These are phyloP conservation scores for Medakamo hakoo DNA, from an alignment of 139 green algal genomes.

Conservation along the genomic window DNA sequence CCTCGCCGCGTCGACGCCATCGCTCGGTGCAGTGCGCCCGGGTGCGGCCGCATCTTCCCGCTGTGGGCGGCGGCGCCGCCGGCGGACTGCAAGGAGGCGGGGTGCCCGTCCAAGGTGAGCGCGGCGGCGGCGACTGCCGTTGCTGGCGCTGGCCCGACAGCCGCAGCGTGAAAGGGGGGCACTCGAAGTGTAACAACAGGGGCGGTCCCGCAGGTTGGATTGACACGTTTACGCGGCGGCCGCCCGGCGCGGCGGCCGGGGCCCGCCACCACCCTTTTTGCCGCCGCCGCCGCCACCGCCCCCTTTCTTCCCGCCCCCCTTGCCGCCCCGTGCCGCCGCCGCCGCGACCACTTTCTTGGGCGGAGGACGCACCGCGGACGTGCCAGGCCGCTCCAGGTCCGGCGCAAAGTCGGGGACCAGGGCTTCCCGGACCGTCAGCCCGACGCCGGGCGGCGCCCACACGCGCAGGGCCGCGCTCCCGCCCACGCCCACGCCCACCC, in stretches of 20 bases:
- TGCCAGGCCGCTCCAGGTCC: conserved; percentile 64
- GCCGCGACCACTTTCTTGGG: too few relatives aligned
- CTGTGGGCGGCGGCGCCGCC: too few relatives aligned
- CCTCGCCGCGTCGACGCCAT: not conserved
- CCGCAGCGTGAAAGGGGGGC: too few relatives aligned
- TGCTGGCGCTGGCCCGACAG: too few relatives aligned
- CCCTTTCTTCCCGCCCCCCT: conserved; percentile 1
- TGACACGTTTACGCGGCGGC: too few relatives aligned
- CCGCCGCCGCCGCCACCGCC: not conserved
- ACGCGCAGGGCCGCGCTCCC: conserved; percentile 56
- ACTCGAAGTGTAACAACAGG: too few relatives aligned
- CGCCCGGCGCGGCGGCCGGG: too few relatives aligned
- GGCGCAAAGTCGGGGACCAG: conserved; percentile 67
- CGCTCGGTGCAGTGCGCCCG: conserved; percentile 1
- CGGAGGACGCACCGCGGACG: conserved; percentile 28
- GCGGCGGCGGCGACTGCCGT: too few relatives aligned
- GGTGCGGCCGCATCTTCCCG: too few relatives aligned
- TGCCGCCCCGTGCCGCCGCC: not conserved
- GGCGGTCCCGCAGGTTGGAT: too few relatives aligned
- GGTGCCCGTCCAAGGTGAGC: too few relatives aligned
- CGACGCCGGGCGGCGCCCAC: conserved; percentile 60
- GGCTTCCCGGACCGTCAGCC: conserved; percentile 63
- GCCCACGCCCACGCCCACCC: conserved; percentile 62
- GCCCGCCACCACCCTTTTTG: conserved; percentile 9
- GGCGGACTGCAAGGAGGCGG: too few relatives aligned